Evolutionary conservation across 306 rosid species (phyloP).

Genomic region (Vigna hirtella): DNA sequence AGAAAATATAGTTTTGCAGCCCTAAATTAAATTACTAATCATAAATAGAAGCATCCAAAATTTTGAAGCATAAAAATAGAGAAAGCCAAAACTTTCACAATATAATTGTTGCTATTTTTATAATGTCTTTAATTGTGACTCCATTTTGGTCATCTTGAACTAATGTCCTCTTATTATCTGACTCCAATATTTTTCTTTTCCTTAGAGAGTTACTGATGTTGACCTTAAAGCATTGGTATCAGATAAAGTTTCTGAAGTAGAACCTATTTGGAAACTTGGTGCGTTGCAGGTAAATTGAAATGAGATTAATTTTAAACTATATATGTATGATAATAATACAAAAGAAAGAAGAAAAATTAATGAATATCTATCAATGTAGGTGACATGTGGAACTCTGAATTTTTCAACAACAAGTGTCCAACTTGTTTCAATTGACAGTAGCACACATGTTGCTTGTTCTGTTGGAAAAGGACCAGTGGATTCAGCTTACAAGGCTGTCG

Average conservation of each 20-base stretch:
- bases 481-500: conserved; percentile 78
- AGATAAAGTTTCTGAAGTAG: conserved; percentile 65
- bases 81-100: too few species aligned
- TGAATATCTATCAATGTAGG: conserved; percentile 53
- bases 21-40: too few species aligned
- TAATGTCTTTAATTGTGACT: neutral
- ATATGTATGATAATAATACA: neutral
- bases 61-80: too few species aligned
- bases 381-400: conserved; percentile 77
- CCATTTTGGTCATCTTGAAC: neutral
- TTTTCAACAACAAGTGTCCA: conserved; percentile 75
- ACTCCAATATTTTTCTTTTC: neutral
- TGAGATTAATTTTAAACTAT: conserved; percentile 2
- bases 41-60: too few species aligned
- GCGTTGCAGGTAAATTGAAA: conserved; percentile 66
- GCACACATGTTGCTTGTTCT: conserved; percentile 68
- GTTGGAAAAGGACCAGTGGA: conserved; percentile 87
- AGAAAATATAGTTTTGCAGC: too few species aligned
- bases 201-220: conserved; percentile 73
- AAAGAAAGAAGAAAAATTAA: neutral
- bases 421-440: conserved; percentile 59
- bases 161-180: neutral
- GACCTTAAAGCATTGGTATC: conserved; percentile 80
- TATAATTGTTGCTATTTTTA: too few species aligned
- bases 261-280: conserved; percentile 67